Evolutionary conservation across 2,329 filamentous ascomycete species (phyloP).

Genomic region (Fusarium oxysporum): DNA sequence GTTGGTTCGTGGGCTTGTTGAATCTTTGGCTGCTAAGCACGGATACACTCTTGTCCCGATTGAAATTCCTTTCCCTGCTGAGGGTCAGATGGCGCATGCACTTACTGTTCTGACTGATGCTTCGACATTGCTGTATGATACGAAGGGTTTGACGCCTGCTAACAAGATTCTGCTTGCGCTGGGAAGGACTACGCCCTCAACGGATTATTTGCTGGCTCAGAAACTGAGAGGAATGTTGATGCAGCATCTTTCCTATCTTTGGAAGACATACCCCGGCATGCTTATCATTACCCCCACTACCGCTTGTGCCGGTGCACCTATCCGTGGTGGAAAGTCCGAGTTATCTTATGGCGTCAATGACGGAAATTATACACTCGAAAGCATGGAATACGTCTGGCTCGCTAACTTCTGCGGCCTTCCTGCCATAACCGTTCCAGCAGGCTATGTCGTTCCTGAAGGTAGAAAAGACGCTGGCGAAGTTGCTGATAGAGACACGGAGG

Average conservation of each 20-base stretch:
- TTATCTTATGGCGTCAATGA: constrained; percentile 57
- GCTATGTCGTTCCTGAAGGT: constrained; percentile 56
- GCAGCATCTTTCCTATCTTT: constrained; percentile 76
- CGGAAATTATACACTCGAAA: constrained; percentile 58
- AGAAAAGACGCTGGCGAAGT: constrained; percentile 47
- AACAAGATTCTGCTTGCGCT: constrained; percentile 76
- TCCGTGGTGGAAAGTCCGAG: constrained; percentile 51
- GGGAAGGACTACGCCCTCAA: constrained; percentile 69
- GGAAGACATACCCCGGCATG: constrained; percentile 72
- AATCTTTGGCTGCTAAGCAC: constrained; percentile 63
- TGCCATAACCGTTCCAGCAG: constrained; percentile 58
- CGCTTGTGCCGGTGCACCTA: constrained; percentile 59
- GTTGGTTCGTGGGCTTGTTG: constrained; percentile 58
- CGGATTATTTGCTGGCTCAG: constrained; percentile 77
- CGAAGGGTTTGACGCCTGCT: constrained; percentile 64
- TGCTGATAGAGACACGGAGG: constrained; percentile 49
- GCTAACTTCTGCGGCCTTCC: constrained; percentile 64
- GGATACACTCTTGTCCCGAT: constrained; percentile 68
- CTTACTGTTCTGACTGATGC: constrained; percentile 78
- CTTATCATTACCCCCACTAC: constrained; percentile 79
- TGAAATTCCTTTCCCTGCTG: constrained; percentile 66
- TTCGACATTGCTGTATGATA: constrained; percentile 59
- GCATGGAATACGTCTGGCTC: constrained; percentile 64
- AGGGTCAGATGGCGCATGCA: constrained; percentile 79
- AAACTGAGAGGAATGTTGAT: constrained; percentile 76